Evolutionary conservation across 306 rosid genomes (phyloP).

Genomic region (Sicyos edulis): DNA sequence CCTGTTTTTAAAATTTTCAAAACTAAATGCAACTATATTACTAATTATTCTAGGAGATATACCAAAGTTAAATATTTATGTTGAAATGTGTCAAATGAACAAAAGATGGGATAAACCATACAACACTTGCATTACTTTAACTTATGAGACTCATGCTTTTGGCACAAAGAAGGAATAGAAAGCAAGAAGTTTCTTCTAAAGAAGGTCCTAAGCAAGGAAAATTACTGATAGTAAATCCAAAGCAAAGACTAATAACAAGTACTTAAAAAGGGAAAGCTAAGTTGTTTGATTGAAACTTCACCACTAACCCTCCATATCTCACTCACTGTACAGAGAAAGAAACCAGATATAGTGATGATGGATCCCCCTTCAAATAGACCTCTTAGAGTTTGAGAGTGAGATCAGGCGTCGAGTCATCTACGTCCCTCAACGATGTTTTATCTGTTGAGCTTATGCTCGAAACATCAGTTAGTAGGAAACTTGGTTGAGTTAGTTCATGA

Average conservation of each 20-base stretch:
- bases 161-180: constrained; percentile 2
- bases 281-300: constrained; percentile 18
- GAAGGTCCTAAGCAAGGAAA: neutral
- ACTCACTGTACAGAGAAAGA: constrained; percentile 41
- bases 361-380: neutral
- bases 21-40: neutral
- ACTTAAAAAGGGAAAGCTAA: neutral
- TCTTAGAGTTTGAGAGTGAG: constrained; percentile 77
- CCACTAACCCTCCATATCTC: constrained; percentile 22
- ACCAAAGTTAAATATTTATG: too few relatives aligned
- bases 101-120: neutral
- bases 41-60: neutral
- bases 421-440: constrained; percentile 38
- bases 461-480: constrained; percentile 41
- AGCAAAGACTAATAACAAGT: neutral
- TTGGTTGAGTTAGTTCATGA: constrained; percentile 26
- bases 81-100: too few relatives aligned
- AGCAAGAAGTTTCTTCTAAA: neutral
- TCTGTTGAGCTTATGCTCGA: constrained; percentile 44
- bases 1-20: neutral
- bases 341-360: constrained; percentile 23
- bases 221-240: constrained; percentile 6
- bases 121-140: constrained; percentile 9
- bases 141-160: neutral
- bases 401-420: constrained; percentile 57